Evolutionary conservation across 805 yeast genomes (phyloP).

Genomic region (Monosporozyma yasuniensis): DNA sequence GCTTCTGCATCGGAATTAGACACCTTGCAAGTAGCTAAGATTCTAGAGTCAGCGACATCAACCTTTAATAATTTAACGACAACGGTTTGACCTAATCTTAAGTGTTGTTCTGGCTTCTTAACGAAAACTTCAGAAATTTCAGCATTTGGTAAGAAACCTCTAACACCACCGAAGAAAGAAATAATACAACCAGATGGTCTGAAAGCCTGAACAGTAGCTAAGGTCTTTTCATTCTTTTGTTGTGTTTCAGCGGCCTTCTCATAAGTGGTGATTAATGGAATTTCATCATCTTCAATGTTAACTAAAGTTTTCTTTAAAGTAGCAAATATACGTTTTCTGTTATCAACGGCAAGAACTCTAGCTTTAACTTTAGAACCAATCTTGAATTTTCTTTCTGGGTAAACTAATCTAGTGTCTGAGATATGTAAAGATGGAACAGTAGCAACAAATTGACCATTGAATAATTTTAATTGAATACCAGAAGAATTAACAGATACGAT

Average conservation of each 20-base stretch:
- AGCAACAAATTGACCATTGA: slow-evolving; percentile 58
- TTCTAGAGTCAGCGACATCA: slow-evolving; percentile 42
- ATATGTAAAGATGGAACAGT: slow-evolving; percentile 66
- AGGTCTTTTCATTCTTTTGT: slow-evolving; percentile 39
- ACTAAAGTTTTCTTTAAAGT: slow-evolving; percentile 83
- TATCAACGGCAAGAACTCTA: slow-evolving; percentile 49
- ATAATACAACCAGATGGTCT: slow-evolving; percentile 73
- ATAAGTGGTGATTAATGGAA: slow-evolving; percentile 32
- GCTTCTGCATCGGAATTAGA: slow-evolving; percentile 41
- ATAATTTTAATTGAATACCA: slow-evolving; percentile 61
- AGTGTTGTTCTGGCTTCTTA: slow-evolving; percentile 63
- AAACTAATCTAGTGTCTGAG: slow-evolving; percentile 72
- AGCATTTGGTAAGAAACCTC: slow-evolving; percentile 74
- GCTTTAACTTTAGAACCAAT: slow-evolving; percentile 74
- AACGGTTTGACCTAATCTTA: slow-evolving; percentile 79
- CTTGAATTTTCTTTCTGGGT: slow-evolving; percentile 90
- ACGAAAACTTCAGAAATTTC: slow-evolving; percentile 90
- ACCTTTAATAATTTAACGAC: slow-evolving; percentile 54
- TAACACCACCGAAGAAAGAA: slow-evolving; percentile 68
- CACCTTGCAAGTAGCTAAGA: slow-evolving; percentile 68
- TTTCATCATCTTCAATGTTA: slow-evolving; percentile 33
- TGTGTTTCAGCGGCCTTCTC: slow-evolving; percentile 43
- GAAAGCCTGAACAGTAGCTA: slow-evolving; percentile 67
- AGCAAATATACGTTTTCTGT: slow-evolving; percentile 43
- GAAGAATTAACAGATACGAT: slow-evolving; percentile 43